Conservation (phyloP, 257 asterid genomes). For the Echium plantagineum region DNA sequence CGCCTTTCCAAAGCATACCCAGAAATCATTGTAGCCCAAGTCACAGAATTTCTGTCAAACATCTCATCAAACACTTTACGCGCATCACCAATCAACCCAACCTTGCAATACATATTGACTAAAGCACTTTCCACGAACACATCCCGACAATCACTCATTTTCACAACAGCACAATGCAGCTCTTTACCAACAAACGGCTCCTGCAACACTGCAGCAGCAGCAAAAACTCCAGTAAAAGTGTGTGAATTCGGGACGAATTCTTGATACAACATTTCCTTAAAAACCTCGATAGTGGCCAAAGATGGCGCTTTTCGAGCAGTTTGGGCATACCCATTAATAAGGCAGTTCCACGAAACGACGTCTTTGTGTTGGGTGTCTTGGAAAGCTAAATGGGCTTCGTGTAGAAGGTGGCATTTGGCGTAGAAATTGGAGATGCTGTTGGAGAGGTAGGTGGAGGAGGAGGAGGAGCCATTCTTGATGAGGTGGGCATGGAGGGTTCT, state of each 20-base stretch:
- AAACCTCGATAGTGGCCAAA: slow-evolving; percentile 34
- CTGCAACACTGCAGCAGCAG: slow-evolving; percentile 35
- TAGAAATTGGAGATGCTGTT: slow-evolving; percentile 57
- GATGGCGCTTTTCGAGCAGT: slow-evolving; percentile 27
- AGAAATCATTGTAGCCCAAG: slow-evolving; percentile 82
- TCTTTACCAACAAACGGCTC: slow-evolving; percentile 35
- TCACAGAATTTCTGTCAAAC: slow-evolving; percentile 55
- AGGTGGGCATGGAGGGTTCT: slow-evolving; percentile 54
- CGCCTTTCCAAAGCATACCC: slow-evolving; percentile 52
- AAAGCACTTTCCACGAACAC: slow-evolving; percentile 61
- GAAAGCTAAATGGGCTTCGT: slow-evolving; percentile 43
- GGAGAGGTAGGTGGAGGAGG: slow-evolving; percentile 37
- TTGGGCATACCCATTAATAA: slow-evolving; percentile 63
- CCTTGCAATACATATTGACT: slow-evolving; percentile 47
- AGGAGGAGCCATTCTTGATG: slow-evolving; percentile 40
- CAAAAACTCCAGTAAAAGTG: slow-evolving; percentile 57
- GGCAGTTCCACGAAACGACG: slow-evolving; percentile 59
- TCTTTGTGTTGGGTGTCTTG: slow-evolving; percentile 38
- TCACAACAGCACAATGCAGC: slow-evolving; percentile 41
- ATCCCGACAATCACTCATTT: slow-evolving; percentile 25
- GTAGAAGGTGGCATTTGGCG: slow-evolving; percentile 50
- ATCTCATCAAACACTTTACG: slow-evolving; percentile 66
- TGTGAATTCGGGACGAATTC: slow-evolving; percentile 44
- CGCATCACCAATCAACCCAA: slow-evolving; percentile 36
- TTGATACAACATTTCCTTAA: slow-evolving; percentile 37